Conservation (phyloP, 768 basidiomycete genomes). For the Lactifluus piperatus region DNA sequence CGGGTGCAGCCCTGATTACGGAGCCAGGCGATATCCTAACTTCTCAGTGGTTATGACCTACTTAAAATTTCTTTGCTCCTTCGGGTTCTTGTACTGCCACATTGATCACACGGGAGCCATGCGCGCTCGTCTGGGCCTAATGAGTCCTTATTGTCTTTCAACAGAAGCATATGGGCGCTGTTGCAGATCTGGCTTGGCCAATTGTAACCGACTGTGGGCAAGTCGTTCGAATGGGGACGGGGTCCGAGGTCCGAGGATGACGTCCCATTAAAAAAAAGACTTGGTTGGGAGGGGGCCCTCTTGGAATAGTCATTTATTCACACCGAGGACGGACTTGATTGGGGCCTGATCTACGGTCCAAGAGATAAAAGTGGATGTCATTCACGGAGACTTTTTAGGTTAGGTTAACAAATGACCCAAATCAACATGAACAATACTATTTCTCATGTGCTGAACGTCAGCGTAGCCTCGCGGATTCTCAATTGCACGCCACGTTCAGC, state of each 20-base stretch:
- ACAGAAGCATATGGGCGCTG: too few relatives aligned
- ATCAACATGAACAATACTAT: background rate
- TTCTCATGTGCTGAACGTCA: slow-evolving; percentile 76
- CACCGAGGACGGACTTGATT: background rate
- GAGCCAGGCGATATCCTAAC: too few relatives aligned
- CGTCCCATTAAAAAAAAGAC: background rate
- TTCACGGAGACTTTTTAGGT: background rate
- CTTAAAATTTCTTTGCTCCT: too few relatives aligned
- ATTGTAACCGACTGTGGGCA: too few relatives aligned
- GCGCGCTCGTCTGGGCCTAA: too few relatives aligned
- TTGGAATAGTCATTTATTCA: background rate
- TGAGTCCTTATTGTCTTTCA: too few relatives aligned
- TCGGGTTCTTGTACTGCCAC: too few relatives aligned
- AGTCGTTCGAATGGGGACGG: background rate
- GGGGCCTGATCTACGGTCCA: too few relatives aligned
- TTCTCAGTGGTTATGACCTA: too few relatives aligned
- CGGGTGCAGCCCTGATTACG: too few relatives aligned
- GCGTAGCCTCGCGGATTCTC: slow-evolving; percentile 67
- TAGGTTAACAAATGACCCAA: background rate
- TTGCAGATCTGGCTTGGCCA: too few relatives aligned
- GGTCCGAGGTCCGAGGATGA: background rate
- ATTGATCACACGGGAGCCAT: too few relatives aligned
- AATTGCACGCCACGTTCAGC: slow-evolving; percentile 77
- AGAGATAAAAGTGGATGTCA: background rate
- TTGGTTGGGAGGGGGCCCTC: background rate